phyloP scores from a whole-genome alignment of 148 eudicot genomes.

The Rhododendron ovatum region DNA sequence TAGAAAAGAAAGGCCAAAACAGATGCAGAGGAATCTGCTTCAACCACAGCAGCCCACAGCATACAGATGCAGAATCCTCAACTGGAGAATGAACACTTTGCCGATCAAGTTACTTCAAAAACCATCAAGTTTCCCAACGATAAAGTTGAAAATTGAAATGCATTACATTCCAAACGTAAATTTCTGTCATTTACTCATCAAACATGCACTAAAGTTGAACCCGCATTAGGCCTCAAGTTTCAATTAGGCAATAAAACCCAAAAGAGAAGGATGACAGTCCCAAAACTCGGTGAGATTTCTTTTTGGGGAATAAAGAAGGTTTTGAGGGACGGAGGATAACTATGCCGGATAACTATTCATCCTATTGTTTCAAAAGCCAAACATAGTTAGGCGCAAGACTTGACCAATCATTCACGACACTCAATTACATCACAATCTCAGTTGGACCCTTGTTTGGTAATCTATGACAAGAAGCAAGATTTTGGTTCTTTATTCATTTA shows the following conservation, averaged over 20 bases:
- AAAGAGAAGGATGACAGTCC: neutral
- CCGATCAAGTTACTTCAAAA: neutral
- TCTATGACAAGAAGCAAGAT: neutral
- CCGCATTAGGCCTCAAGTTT: neutral
- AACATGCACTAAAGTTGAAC: neutral
- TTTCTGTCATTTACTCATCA: neutral
- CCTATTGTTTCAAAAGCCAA: neutral
- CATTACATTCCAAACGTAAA: neutral
- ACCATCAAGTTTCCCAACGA: neutral
- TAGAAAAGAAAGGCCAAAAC: neutral
- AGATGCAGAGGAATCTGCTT: conserved; percentile 1
- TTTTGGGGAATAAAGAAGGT: neutral
- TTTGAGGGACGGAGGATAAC: neutral
- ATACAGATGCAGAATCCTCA: neutral
- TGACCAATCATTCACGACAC: neutral
- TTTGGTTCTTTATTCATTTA: neutral
- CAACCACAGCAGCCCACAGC: neutral
- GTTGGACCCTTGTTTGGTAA: neutral
- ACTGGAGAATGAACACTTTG: neutral
- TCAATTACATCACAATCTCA: neutral
- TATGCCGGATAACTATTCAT: neutral
- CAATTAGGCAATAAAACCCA: neutral
- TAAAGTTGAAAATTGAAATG: neutral
- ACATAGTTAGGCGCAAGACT: too few relatives aligned
- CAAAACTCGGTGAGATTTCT: neutral